These are phyloP conservation scores for Aegilops longissima DNA, from an alignment of 176 grass and related monocot genomes.

Conservation along the genomic window DNA sequence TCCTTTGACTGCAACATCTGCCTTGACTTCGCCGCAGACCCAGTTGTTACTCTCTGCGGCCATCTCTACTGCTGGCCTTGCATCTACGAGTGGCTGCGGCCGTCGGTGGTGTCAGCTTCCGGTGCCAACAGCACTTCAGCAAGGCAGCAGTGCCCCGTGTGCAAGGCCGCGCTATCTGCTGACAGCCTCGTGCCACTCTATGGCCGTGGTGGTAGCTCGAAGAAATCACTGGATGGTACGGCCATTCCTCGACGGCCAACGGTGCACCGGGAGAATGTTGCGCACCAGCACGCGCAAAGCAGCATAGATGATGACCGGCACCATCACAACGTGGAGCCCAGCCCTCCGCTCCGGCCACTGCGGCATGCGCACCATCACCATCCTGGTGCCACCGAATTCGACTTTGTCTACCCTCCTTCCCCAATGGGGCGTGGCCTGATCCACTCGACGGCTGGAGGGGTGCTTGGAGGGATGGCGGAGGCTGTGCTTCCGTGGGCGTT, in stretches of 20 bases:
- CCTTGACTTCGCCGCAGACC: conserved; percentile 77
- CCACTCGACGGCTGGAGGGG: conserved; percentile 43
- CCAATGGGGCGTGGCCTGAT: conserved; percentile 40
- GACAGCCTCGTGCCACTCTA: conserved; percentile 79
- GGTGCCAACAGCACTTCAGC: conserved; percentile 29
- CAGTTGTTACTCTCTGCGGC: conserved; percentile 81
- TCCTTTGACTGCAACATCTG: conserved; percentile 94
- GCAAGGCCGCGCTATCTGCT: conserved; percentile 62
- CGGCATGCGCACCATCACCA: conserved; percentile 36
- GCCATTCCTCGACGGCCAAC: conserved; percentile 32
- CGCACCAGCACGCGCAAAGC: conserved; percentile 34
- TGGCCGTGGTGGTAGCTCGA: conserved; percentile 57
- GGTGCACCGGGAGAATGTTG: conserved; percentile 35
- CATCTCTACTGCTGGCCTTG: conserved; percentile 99
- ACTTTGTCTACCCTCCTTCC: conserved; percentile 37
- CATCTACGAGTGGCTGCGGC: conserved; percentile 85
- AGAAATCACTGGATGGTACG: conserved; percentile 10
- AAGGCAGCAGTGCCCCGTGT: conserved; percentile 67
- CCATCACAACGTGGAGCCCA: conserved; percentile 26
- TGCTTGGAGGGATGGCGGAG: conserved; percentile 60
- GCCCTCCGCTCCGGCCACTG: conserved; percentile 22
- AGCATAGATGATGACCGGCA: conserved; percentile 23
- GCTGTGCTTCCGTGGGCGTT: conserved; percentile 55
- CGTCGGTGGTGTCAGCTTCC: conserved; percentile 28
- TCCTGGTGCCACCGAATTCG: not conserved